Conservation (phyloP, 805 yeast species). For the Teunomyces cretensis region DNA sequence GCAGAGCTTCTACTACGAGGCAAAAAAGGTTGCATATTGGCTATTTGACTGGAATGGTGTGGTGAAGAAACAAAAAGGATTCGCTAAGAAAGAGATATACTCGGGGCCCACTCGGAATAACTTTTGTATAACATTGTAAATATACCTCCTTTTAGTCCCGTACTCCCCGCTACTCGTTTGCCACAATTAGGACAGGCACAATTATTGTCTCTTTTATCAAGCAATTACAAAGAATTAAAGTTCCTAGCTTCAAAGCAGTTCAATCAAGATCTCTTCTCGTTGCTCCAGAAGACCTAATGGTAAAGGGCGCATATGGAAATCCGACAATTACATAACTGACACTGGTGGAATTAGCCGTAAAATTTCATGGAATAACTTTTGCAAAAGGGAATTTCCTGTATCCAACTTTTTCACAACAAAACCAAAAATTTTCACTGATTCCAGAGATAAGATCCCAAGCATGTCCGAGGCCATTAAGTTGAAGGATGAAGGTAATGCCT, state of each 20-base stretch:
- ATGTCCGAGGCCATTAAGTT: slow-evolving; percentile 42
- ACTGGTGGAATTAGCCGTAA: no score
- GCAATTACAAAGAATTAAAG: no score
- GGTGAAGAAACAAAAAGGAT: slow-evolving; percentile 7
- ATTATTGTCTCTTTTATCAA: no score
- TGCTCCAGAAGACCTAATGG: no score
- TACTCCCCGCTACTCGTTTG: no score
- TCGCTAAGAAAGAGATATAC: slow-evolving; percentile 49
- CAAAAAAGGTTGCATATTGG: slow-evolving; percentile 75
- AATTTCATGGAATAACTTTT: no score
- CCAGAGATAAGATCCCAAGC: not conserved
- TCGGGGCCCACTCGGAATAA: slow-evolving; percentile 67
- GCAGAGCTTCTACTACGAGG: slow-evolving; percentile 47
- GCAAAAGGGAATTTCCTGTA: not conserved
- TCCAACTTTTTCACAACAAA: not conserved
- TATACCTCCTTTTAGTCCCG: no score
- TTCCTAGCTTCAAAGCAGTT: no score
- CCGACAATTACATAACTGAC: no score
- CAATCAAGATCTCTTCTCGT: no score
- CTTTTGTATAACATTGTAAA: slow-evolving; percentile 48
- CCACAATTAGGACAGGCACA: no score
- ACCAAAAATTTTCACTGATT: not conserved
- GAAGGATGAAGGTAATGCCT: slow-evolving; percentile 73
- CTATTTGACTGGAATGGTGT: slow-evolving; percentile 52
- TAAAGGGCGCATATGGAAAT: no score